These are phyloP conservation scores for Naganishia liquefaciens DNA, from an alignment of 1,284 basidiomycete species.

Conservation along the genomic window DNA sequence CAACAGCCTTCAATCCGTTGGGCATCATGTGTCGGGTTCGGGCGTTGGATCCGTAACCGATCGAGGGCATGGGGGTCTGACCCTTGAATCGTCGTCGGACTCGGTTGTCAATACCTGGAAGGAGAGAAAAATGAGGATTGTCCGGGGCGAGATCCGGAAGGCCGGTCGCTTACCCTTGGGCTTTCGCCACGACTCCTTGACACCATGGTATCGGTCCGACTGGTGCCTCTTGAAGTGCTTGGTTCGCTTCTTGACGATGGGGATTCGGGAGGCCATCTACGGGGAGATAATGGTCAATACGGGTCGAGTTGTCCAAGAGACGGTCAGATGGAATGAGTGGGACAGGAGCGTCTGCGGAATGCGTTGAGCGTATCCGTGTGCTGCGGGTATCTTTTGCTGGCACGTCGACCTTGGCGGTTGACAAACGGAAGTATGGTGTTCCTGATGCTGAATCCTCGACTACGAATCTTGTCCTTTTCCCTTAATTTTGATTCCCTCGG, in stretches of 20 bases:
- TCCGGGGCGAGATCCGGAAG: not conserved
- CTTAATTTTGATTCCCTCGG: no score
- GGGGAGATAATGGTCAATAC: not conserved
- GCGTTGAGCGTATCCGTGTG: no score
- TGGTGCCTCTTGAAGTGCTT: constrained; percentile 97
- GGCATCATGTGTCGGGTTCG: constrained; percentile 91
- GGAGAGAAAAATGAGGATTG: not conserved
- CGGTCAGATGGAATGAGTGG: not conserved
- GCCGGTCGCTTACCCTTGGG: constrained; percentile 63
- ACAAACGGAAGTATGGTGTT: no score
- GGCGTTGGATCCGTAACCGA: constrained; percentile 60
- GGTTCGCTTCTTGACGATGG: constrained; percentile 95
- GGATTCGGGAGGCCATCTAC: constrained; percentile 78
- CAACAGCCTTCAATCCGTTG: constrained; percentile 89
- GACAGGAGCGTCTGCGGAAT: no score
- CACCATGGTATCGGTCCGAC: constrained; percentile 90
- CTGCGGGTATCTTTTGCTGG: not conserved
- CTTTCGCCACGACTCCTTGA: constrained; percentile 97
- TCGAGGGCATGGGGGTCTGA: constrained; percentile 90
- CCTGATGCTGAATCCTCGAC: no score
- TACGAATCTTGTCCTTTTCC: no score
- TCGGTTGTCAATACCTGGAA: constrained; percentile 82
- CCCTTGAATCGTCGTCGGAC: constrained; percentile 91
- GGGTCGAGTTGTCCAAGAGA: not conserved
- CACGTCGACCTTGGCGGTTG: not conserved